Evolutionary conservation across 164 flowering plant genomes (phyloP).

Genomic region (Aristolochia californica): DNA sequence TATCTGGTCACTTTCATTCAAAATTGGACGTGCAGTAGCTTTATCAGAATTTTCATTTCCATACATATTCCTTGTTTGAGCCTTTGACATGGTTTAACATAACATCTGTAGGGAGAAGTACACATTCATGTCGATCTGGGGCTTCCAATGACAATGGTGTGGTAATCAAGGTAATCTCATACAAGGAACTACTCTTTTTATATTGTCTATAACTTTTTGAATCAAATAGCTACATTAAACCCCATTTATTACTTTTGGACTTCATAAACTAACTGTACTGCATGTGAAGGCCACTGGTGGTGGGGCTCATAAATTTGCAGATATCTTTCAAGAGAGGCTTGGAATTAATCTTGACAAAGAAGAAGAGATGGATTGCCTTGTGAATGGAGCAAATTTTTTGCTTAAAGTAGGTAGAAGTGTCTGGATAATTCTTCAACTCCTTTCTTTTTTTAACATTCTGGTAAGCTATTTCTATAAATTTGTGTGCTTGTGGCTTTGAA

Average conservation of each 20-base stretch:
- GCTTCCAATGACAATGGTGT: conserved; percentile 60
- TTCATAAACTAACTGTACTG: conserved; percentile 11
- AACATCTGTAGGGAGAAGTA: conserved; percentile 31
- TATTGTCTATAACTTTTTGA: no score
- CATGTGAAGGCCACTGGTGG: conserved; percentile 94
- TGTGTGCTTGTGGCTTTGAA: no score
- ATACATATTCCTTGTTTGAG: conserved; percentile 18
- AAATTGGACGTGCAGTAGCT: conserved; percentile 91
- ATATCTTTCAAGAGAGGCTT: conserved; percentile 86
- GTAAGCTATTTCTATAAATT: no score
- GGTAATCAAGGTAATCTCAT: conserved; percentile 2
- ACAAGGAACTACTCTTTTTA: no score
- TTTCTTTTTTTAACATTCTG: conserved; percentile 10
- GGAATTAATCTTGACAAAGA: conserved; percentile 92
- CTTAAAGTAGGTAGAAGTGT: conserved; percentile 42
- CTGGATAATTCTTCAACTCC: no score
- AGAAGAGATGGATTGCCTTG: conserved; percentile 95
- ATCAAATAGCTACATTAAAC: no score
- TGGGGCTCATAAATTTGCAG: conserved; percentile 91
- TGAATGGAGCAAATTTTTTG: conserved; percentile 76
- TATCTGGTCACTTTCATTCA: neutral
- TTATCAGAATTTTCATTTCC: conserved; percentile 56
- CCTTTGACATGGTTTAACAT: no score
- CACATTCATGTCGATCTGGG: conserved; percentile 60
- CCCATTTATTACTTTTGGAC: no score